Evolutionary conservation across 2,329 filamentous ascomycete species (phyloP).

Genomic region (Sporothrix mexicana): DNA sequence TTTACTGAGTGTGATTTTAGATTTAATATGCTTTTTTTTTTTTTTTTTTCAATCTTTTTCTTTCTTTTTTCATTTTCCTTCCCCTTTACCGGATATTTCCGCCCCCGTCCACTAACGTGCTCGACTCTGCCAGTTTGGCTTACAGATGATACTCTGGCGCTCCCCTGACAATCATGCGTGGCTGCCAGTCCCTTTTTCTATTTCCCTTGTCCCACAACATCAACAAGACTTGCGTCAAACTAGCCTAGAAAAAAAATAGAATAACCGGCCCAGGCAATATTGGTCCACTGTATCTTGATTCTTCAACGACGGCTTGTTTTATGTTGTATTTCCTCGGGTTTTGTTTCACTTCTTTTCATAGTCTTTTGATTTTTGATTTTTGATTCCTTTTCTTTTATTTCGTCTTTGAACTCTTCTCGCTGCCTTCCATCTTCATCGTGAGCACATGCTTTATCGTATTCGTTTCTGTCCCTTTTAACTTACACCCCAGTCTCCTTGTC

Average conservation of each 20-base stretch:
- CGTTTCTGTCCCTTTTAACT: neutral
- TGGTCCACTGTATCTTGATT: neutral
- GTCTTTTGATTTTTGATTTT: neutral
- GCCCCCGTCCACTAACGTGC: conserved; percentile 18
- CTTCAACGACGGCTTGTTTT: conserved; percentile 7
- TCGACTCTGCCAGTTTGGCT: neutral
- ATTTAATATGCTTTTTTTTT: neutral
- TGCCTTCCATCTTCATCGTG: neutral
- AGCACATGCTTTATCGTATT: neutral
- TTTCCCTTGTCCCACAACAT: conserved; percentile 10
- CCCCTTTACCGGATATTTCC: neutral
- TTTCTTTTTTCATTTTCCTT: neutral
- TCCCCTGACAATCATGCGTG: conserved; percentile 21
- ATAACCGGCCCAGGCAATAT: neutral
- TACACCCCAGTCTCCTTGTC: neutral
- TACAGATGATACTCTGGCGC: conserved; percentile 9
- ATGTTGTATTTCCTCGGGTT: neutral
- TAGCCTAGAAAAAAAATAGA: neutral
- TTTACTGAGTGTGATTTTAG: neutral
- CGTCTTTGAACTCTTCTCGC: neutral
- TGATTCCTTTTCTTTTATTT: neutral
- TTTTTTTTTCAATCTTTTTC: neutral
- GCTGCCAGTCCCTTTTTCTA: neutral
- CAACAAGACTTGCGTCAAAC: conserved; percentile 10
- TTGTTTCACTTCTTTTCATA: neutral